phyloP scores from a whole-genome alignment of 352 stramenopile genomes.

The Blastocystis sp. region DNA sequence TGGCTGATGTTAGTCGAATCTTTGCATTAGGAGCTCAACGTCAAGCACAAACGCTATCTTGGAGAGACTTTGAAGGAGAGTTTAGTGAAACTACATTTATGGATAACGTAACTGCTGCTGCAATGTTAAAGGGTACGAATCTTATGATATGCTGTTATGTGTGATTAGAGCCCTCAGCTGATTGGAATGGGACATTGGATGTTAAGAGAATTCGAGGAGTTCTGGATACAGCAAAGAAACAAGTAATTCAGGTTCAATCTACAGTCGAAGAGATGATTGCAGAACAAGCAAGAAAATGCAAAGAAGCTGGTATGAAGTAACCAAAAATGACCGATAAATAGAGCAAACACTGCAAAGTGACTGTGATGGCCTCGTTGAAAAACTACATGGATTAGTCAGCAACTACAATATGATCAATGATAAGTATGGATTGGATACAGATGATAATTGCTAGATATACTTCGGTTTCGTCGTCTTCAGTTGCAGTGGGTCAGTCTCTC shows the following conservation, averaged over 20 bases:
- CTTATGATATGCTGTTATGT: background rate
- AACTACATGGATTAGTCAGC: background rate
- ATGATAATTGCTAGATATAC: slow-evolving; percentile 12
- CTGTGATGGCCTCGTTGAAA: background rate
- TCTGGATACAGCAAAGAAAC: slow-evolving; percentile 18
- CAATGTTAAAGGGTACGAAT: slow-evolving; percentile 46
- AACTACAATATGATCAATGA: slow-evolving; percentile 25
- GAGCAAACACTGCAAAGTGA: slow-evolving; percentile 39
- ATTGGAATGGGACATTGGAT: slow-evolving; percentile 43
- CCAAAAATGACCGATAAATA: background rate
- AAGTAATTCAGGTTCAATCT: background rate
- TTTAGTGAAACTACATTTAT: slow-evolving; percentile 60
- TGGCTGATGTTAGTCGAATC: slow-evolving; percentile 46
- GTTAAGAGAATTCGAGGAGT: slow-evolving; percentile 29
- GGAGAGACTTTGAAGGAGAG: slow-evolving; percentile 50
- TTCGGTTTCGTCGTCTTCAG: slow-evolving; percentile 34
- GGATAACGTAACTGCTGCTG: slow-evolving; percentile 13
- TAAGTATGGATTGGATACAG: background rate
- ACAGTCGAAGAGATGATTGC: slow-evolving; percentile 29
- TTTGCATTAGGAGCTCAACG: slow-evolving; percentile 48
- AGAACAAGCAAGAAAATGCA: slow-evolving; percentile 36
- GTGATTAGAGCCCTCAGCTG: slow-evolving; percentile 36
- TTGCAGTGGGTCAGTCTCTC: slow-evolving; percentile 37
- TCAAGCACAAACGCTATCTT: slow-evolving; percentile 21
- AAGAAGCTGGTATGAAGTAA: background rate